Conservation (phyloP, 768 basidiomycete genomes). For the Boletus barrowsii region DNA sequence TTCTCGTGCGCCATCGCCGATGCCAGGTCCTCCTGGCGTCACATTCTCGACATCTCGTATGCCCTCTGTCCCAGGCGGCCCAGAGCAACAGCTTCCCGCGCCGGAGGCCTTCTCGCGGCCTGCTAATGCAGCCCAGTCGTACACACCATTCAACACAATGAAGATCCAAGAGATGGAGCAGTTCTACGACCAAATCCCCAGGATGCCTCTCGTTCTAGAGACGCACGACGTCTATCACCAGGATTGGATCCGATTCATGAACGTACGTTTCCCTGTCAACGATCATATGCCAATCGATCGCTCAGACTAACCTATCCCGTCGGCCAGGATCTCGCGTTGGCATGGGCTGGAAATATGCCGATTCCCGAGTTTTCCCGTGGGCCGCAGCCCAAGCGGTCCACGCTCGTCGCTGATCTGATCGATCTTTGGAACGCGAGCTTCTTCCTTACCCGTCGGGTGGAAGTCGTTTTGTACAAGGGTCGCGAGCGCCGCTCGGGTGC, state of each 20-base stretch:
- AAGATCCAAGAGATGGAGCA: slow-evolving; percentile 78
- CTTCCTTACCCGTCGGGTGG: slow-evolving; percentile 72
- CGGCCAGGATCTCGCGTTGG: slow-evolving; percentile 63
- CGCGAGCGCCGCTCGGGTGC: slow-evolving; percentile 73
- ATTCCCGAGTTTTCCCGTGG: slow-evolving; percentile 50
- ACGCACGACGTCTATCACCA: slow-evolving; percentile 75
- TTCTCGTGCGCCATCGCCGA: slow-evolving; percentile 51
- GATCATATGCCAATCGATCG: not conserved
- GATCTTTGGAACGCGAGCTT: slow-evolving; percentile 80
- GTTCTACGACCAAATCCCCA: slow-evolving; percentile 60
- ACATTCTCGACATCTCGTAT: slow-evolving; percentile 29
- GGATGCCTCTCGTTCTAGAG: slow-evolving; percentile 68
- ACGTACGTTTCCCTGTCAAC: slow-evolving; percentile 41
- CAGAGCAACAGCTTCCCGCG: slow-evolving; percentile 45
- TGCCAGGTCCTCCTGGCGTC: slow-evolving; percentile 40
- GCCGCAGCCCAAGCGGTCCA: slow-evolving; percentile 53
- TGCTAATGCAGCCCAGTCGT: slow-evolving; percentile 63
- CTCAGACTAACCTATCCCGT: not conserved
- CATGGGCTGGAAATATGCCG: slow-evolving; percentile 77
- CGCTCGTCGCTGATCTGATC: slow-evolving; percentile 65
- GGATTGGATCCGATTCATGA: slow-evolving; percentile 80
- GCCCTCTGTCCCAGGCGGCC: slow-evolving; percentile 16
- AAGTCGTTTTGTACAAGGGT: slow-evolving; percentile 78
- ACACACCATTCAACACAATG: slow-evolving; percentile 65
- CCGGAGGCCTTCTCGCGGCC: slow-evolving; percentile 77